Conservation (phyloP, 768 basidiomycete genomes). For the Symmetrospora coprosmae region DNA sequence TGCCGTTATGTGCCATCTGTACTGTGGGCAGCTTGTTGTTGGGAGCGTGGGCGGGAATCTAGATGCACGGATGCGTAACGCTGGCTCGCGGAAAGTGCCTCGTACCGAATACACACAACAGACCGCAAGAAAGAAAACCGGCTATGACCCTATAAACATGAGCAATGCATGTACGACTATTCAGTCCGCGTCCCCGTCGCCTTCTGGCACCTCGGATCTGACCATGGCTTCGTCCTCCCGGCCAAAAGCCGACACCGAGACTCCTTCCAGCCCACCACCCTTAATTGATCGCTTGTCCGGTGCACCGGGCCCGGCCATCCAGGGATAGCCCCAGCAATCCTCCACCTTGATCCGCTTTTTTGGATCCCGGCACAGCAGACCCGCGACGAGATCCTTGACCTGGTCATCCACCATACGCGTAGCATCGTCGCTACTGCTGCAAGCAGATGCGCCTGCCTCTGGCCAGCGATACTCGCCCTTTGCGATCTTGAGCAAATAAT, state of each 20-base stretch:
- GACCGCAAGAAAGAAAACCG: no score
- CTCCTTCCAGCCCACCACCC: conserved; percentile 6
- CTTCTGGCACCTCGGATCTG: conserved; percentile 16
- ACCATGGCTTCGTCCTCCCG: conserved; percentile 16
- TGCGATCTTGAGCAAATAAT: conserved; percentile 64
- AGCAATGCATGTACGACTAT: no score
- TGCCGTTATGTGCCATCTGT: no score
- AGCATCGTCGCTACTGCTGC: conserved; percentile 32
- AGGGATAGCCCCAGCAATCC: conserved; percentile 49
- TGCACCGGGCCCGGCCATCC: conserved; percentile 42
- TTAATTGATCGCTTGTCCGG: conserved; percentile 26
- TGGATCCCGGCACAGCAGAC: conserved; percentile 59
- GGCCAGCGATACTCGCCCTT: conserved; percentile 69
- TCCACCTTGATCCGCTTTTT: conserved; percentile 48
- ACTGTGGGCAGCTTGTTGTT: no score
- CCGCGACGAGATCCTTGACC: conserved; percentile 47
- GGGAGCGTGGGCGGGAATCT: no score
- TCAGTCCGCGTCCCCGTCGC: no score
- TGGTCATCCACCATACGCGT: conserved; percentile 38
- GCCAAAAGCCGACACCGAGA: conserved; percentile 7
- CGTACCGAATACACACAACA: no score
- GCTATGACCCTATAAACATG: no score
- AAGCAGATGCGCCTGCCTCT: conserved; percentile 27
- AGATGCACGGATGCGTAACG: no score
- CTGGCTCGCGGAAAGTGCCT: no score